Evolutionary conservation across 192 early-diverging fungal species (phyloP).

Genomic region (Coemansia asiatica): DNA sequence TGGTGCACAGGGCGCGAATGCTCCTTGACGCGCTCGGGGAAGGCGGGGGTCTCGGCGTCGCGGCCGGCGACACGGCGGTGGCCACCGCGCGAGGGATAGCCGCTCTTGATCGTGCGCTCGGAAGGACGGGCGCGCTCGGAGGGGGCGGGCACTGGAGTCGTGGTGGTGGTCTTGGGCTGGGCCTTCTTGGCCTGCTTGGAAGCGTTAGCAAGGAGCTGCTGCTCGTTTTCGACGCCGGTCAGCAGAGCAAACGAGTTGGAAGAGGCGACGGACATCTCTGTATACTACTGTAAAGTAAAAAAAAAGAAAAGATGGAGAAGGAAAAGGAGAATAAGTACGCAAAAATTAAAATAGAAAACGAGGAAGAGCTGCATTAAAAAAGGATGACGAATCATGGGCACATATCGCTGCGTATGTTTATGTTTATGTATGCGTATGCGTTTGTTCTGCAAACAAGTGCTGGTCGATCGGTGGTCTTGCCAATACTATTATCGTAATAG

Average conservation of each 20-base stretch:
- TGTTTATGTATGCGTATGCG: too few species aligned
- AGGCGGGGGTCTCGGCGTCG: constrained; percentile 16
- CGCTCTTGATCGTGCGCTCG: constrained; percentile 8
- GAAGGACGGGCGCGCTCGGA: constrained; percentile 20
- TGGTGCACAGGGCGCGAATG: constrained; percentile 49
- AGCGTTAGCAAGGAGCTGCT: constrained; percentile 41
- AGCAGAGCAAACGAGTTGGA: constrained; percentile 71
- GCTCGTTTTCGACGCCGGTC: constrained; percentile 60
- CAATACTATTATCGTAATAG: too few species aligned
- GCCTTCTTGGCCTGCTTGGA: constrained; percentile 42
- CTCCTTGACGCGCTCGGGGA: constrained; percentile 30
- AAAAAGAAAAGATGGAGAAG: neutral
- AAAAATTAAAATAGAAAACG: neutral
- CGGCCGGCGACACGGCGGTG: constrained; percentile 19
- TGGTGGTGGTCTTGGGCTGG: constrained; percentile 13
- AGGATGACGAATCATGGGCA: too few species aligned
- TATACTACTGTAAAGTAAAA: neutral
- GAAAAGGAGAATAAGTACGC: neutral
- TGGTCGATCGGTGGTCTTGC: too few species aligned
- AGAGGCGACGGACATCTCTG: constrained; percentile 60
- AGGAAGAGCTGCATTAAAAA: too few species aligned
- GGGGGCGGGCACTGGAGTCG: constrained; percentile 23
- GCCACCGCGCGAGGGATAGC: constrained; percentile 30
- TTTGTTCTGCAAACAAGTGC: too few species aligned
- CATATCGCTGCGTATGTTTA: too few species aligned